Percentiles rank a stretch among this genome's conserved stretches.
Evolutionary conservation across 176 grass and related monocot species (phyloP).

Genomic region (Themeda triandra): DNA sequence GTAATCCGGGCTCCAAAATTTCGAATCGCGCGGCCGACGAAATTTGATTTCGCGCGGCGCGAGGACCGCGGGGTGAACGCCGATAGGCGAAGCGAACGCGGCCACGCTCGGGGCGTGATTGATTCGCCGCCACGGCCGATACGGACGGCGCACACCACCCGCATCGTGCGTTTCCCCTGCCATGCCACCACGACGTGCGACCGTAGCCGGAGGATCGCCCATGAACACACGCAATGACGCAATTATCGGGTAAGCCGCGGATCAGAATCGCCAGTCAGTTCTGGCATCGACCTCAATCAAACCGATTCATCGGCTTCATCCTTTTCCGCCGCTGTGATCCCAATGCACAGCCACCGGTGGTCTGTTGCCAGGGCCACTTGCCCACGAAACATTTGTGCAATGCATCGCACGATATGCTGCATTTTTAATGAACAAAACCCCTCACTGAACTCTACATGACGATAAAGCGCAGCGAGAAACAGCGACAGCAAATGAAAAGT

Average conservation of each 20-base stretch:
- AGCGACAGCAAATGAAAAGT: too few relatives aligned
- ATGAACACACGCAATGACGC: background rate
- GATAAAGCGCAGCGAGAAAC: too few relatives aligned
- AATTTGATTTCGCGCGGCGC: background rate
- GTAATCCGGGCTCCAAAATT: background rate
- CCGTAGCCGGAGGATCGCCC: background rate
- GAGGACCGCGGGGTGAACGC: background rate
- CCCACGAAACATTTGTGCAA: too few relatives aligned
- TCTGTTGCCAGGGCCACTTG: too few relatives aligned
- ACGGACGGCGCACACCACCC: background rate
- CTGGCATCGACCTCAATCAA: background rate
- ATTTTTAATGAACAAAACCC: too few relatives aligned
- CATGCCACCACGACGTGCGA: background rate
- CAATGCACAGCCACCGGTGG: background rate
- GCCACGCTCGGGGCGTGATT: background rate
- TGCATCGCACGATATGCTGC: too few relatives aligned
- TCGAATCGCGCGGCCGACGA: background rate
- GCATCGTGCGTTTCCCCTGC: background rate
- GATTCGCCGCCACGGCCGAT: background rate
- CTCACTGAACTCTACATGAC: too few relatives aligned
- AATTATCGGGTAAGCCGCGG: background rate
- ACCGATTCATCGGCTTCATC: background rate
- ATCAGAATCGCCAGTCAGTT: background rate
- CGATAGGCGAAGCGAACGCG: background rate
- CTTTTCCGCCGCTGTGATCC: background rate